Evolutionary conservation across 2,329 filamentous ascomycete species (phyloP).

Genomic region (Macroventuria anomochaeta): DNA sequence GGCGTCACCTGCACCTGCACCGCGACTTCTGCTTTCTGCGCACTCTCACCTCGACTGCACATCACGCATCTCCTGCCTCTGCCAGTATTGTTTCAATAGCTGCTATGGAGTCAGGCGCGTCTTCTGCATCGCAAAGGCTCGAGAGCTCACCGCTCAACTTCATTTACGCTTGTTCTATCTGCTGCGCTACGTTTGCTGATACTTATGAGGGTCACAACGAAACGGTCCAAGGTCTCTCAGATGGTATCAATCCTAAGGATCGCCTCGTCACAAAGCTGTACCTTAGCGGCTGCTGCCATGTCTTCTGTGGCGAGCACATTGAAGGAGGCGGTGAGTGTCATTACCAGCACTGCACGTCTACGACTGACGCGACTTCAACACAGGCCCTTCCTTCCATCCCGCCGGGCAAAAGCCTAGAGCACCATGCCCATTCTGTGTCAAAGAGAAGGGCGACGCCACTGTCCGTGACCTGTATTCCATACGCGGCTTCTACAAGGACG

Average conservation of each 20-base stretch:
- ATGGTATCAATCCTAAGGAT: slow-evolving; percentile 45
- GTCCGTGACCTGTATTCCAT: slow-evolving; percentile 54
- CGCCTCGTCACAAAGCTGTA: slow-evolving; percentile 54
- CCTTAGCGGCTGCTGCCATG: slow-evolving; percentile 57
- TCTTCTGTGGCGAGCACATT: slow-evolving; percentile 57
- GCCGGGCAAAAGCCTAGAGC: slow-evolving; percentile 50
- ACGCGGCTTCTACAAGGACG: slow-evolving; percentile 50
- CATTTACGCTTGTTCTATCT: slow-evolving; percentile 58
- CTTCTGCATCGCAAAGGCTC: slow-evolving; percentile 24
- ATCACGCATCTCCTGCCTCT: slow-evolving; percentile 5
- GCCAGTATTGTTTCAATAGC: not conserved
- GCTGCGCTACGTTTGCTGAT: slow-evolving; percentile 54
- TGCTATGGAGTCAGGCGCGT: slow-evolving; percentile 22
- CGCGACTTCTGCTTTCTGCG: slow-evolving; percentile 21
- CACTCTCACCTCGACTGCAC: slow-evolving; percentile 6
- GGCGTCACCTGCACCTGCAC: slow-evolving; percentile 27
- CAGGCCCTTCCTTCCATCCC: slow-evolving; percentile 56
- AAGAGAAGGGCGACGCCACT: slow-evolving; percentile 43
- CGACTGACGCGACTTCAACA: not conserved
- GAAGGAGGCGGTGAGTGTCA: slow-evolving; percentile 54
- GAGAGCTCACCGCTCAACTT: slow-evolving; percentile 51
- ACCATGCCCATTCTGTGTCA: slow-evolving; percentile 54
- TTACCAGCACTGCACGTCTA: not conserved
- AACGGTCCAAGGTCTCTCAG: slow-evolving; percentile 48
- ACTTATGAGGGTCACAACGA: slow-evolving; percentile 51